A percentile compares a stretch with the other conserved stretches of the same genome.
Conservation (phyloP, 768 basidiomycete genomes). For the Strobilomyces confusus region DNA sequence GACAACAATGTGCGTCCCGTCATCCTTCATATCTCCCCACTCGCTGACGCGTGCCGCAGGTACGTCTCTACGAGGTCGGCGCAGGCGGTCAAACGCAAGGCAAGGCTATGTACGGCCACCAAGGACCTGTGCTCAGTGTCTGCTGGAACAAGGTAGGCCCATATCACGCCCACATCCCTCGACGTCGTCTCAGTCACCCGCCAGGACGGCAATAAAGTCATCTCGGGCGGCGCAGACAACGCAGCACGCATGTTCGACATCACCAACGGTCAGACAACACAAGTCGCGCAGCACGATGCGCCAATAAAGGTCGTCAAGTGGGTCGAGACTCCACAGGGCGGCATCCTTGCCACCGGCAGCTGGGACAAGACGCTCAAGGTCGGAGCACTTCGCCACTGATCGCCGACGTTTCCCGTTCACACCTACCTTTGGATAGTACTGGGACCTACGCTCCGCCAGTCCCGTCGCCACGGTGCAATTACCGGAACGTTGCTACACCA, state of each 20-base stretch:
- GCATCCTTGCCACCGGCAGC: constrained; percentile 86
- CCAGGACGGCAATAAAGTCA: constrained; percentile 85
- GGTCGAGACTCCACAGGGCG: constrained; percentile 69
- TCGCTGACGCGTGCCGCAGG: constrained; percentile 42
- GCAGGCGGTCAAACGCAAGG: constrained; percentile 76
- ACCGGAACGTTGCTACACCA: constrained; percentile 87
- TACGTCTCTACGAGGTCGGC: constrained; percentile 89
- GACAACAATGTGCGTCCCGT: constrained; percentile 67
- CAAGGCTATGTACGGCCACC: constrained; percentile 87
- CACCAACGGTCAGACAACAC: constrained; percentile 70
- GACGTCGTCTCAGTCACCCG: constrained; percentile 3
- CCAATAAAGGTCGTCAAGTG: constrained; percentile 81
- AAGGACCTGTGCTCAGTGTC: constrained; percentile 82
- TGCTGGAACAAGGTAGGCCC: constrained; percentile 82
- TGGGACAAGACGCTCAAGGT: constrained; percentile 99
- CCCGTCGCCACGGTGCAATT: constrained; percentile 77
- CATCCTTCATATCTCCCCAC: not conserved
- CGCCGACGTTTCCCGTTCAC: not conserved
- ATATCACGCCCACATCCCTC: not conserved
- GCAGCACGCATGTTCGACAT: constrained; percentile 93
- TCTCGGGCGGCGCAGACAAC: constrained; percentile 94
- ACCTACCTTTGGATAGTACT: constrained; percentile 58
- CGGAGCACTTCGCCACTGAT: not conserved
- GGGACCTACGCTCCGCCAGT: constrained; percentile 78
- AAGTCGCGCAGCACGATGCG: constrained; percentile 89